Conservation (phyloP, 495 filamentous ascomycete genomes). For the Neurospora sp. region DNA sequence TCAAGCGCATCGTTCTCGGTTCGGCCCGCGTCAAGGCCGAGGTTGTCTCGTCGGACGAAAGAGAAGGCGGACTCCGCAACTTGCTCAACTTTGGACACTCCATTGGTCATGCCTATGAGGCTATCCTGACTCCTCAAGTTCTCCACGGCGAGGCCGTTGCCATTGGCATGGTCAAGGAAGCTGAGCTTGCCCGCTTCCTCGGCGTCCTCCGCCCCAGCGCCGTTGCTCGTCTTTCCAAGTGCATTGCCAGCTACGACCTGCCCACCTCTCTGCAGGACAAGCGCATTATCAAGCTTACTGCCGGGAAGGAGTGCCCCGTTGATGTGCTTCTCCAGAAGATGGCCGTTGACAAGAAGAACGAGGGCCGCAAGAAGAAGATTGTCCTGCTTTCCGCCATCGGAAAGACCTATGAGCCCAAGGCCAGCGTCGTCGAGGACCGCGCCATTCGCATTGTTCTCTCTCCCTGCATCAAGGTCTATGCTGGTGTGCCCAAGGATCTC, state of each 20-base stretch:
- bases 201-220: conserved; percentile 81
- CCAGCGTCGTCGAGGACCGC: conserved; percentile 76
- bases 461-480: conserved; percentile 62
- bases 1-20: conserved; percentile 81
- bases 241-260: conserved; percentile 84
- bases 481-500: conserved; percentile 52
- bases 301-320: conserved; percentile 83
- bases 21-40: conserved; percentile 85
- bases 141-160: conserved; percentile 93
- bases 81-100: conserved; percentile 97
- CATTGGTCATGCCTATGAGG: conserved; percentile 94
- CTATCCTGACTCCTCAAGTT: conserved; percentile 88
- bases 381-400: conserved; percentile 92
- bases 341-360: conserved; percentile 98
- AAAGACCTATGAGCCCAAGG: conserved; percentile 72
- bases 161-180: conserved; percentile 97
- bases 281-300: conserved; percentile 73
- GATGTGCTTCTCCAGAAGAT: conserved; percentile 83
- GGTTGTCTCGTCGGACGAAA: conserved; percentile 88
- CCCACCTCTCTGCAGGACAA: conserved; percentile 81
- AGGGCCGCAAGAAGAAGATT: conserved; percentile 90
- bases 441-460: conserved; percentile 80
- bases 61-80: conserved; percentile 89
- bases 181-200: conserved; percentile 81
- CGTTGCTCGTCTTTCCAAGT: conserved; percentile 82